Percentiles rank a stretch among this genome's conserved stretches.
Evolutionary conservation across 345 rosid species (phyloP).

Genomic region (Eucalyptus erythrocorys): DNA sequence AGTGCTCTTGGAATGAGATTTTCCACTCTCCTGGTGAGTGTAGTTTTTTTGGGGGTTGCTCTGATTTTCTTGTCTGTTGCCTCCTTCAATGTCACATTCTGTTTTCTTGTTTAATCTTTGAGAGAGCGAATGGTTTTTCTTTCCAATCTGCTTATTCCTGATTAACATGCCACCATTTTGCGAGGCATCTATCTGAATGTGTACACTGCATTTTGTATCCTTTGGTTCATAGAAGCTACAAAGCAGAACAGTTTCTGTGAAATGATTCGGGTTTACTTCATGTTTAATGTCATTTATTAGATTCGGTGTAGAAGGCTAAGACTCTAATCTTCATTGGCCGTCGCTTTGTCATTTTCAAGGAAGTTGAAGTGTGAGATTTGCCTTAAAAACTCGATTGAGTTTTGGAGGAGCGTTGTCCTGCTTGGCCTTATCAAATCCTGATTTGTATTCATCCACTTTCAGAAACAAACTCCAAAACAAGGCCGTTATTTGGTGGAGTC

Average conservation of each 20-base stretch:
- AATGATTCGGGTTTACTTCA: neutral
- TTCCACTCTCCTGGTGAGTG: neutral
- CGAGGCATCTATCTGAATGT: neutral
- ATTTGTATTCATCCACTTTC: neutral
- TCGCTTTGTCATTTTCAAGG: neutral
- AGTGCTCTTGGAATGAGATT: neutral
- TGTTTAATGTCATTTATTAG: neutral
- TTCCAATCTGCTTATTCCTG: neutral
- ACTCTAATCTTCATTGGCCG: neutral
- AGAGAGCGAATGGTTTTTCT: neutral
- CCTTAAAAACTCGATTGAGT: neutral
- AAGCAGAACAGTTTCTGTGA: neutral
- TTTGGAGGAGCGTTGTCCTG: neutral
- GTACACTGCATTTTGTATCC: neutral
- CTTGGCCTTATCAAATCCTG: neutral
- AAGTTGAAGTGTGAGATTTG: neutral
- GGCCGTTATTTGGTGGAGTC: slow-evolving; percentile 26
- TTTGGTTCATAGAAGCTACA: neutral
- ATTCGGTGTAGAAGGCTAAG: neutral
- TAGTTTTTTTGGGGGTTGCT: neutral
- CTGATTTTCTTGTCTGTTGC: neutral
- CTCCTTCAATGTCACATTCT: neutral
- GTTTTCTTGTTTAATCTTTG: neutral
- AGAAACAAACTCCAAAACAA: slow-evolving; percentile 37
- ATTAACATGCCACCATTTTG: neutral